Evolutionary conservation across 441 rosid genomes (phyloP), one percentile per base, ranked within the genome.

Genomic region (Gossypium gossypioides): DNA sequence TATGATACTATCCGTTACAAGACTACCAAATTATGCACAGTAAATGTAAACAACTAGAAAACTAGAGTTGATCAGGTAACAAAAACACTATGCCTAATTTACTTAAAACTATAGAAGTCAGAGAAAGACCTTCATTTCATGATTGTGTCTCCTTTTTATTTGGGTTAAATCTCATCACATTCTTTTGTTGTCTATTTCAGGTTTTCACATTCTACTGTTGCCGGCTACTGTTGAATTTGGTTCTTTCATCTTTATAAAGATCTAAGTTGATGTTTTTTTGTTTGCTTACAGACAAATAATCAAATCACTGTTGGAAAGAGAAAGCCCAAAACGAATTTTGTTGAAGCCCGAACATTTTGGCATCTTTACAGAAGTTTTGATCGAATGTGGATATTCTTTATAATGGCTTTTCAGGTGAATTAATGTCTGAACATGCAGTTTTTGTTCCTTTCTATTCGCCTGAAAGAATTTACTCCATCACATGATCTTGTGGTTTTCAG

Each of bases 261-360:
- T 61, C 46, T 74, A 52, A 57, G 16, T 75, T 55, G 52, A 73
- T 56, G 10, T 21, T 62, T 69, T 37, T 27, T 25, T 62, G 60
- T 15, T 56, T 72, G 46, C 74, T 72, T 80, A 78, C 86, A 91
- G 99, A 84, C 84, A 75, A 83, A 79, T 77, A 87, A 80, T 75
- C 93, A 80, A 82, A 80, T 72, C 18, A 42, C 76, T 52, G 34
- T 34, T 52, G 92, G 87, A 70, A 90, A 86, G 84, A 80, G 84
- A 79, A 86, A 89, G 78, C 93, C 99, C 52, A 95, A 95, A 82
- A 91, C 98, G 66, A 92, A 95, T 82, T 95, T 95, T 91, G 99
- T 95, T 74, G 99, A 95, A 88, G 93, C 87, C 75, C 96, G 97
- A 69, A 95, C 99, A 3, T 95, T 95, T 85, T 89, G 87, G 88